Conservation (phyloP, 257 asterid genomes). For the Osmanthus fragrans region DNA sequence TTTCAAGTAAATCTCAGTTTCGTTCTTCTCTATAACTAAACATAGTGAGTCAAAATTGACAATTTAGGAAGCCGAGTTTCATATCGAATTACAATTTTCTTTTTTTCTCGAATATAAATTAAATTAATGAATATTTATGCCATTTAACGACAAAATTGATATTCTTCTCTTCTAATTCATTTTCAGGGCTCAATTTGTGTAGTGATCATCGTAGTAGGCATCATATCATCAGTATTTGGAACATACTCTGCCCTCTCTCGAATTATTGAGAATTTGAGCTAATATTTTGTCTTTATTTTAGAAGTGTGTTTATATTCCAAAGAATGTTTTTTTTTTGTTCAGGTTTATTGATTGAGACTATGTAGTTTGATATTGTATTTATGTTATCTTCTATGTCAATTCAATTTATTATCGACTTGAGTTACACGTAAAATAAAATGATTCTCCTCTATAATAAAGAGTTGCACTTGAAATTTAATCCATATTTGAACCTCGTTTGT, state of each 20-base stretch:
- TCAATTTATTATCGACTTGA: neutral
- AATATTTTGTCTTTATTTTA: neutral
- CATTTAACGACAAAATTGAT: neutral
- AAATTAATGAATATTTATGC: neutral
- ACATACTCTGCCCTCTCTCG: slow-evolving; percentile 72
- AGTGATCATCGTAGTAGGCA: slow-evolving; percentile 61
- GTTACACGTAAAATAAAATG: too few relatives aligned
- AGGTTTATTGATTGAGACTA: neutral
- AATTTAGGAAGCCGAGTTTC: too few relatives aligned
- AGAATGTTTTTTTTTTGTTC: too few relatives aligned
- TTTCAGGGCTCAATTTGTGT: slow-evolving; percentile 58
- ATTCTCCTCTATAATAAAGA: too few relatives aligned
- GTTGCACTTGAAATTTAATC: too few relatives aligned
- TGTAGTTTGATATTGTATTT: neutral
- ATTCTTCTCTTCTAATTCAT: neutral
- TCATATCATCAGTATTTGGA: slow-evolving; percentile 62
- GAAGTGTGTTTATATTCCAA: neutral
- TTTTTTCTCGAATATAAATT: too few relatives aligned
- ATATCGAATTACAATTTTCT: too few relatives aligned
- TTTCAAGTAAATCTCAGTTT: slow-evolving; percentile 53
- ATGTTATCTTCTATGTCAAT: neutral
- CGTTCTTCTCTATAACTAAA: neutral
- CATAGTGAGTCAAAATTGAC: neutral
- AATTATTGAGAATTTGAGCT: slow-evolving; percentile 58
- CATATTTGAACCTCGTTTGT: too few relatives aligned